phyloP scores from a whole-genome alignment of 768 basidiomycete genomes.

The Lenzites betulinus region DNA sequence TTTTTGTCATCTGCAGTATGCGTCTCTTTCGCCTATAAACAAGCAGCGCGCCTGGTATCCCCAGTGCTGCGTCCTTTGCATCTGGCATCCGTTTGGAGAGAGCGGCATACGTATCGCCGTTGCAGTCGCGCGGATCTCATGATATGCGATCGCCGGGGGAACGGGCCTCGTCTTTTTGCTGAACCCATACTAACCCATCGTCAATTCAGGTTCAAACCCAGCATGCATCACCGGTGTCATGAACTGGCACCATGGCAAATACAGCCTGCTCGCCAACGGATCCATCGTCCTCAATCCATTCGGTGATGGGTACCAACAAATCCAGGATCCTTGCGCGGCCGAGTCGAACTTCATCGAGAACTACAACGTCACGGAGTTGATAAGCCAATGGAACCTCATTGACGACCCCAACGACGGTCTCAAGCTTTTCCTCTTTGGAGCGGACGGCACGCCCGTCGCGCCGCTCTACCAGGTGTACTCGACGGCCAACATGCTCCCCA shows the following conservation, averaged over 20 bases:
- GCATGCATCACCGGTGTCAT: slow-evolving; percentile 89
- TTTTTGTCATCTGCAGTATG: too few relatives aligned
- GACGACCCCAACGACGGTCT: slow-evolving; percentile 59
- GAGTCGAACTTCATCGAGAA: slow-evolving; percentile 83
- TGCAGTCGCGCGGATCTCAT: too few relatives aligned
- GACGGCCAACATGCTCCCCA: slow-evolving; percentile 88
- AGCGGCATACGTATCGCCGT: too few relatives aligned
- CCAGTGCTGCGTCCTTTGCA: too few relatives aligned
- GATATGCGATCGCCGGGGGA: not conserved
- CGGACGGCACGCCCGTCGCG: slow-evolving; percentile 74
- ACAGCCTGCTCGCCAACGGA: slow-evolving; percentile 67
- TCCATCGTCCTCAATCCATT: slow-evolving; percentile 76
- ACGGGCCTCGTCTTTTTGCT: not conserved
- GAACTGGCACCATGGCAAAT: slow-evolving; percentile 88
- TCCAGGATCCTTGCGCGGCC: slow-evolving; percentile 92
- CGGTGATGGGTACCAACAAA: slow-evolving; percentile 89
- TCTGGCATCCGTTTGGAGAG: too few relatives aligned
- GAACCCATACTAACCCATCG: not conserved
- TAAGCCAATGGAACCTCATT: slow-evolving; percentile 69
- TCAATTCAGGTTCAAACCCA: slow-evolving; percentile 66
- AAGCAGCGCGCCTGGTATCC: too few relatives aligned
- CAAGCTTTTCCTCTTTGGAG: slow-evolving; percentile 77
- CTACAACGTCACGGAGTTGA: slow-evolving; percentile 78
- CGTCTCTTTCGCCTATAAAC: too few relatives aligned
- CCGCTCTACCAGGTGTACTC: slow-evolving; percentile 67